Evolutionary conservation across 148 eudicot species (phyloP), one percentile per base, ranked within the genome.

Genomic region (Silene uniflora): DNA sequence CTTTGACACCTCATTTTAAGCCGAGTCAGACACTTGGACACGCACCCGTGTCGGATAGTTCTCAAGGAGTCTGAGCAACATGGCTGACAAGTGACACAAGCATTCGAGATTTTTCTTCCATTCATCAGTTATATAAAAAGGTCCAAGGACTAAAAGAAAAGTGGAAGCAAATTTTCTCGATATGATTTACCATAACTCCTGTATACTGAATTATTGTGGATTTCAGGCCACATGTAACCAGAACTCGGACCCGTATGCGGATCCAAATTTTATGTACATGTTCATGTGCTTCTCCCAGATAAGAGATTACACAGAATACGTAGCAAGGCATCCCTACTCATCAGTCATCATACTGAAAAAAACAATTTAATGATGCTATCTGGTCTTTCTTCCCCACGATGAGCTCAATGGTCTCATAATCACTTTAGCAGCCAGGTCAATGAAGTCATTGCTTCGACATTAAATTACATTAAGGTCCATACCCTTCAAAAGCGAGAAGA

Each of bases 401-500:
- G 44, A 3, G 44, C 8, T 9, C 10, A 54, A 59, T 59, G 22
- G 23, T 42, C 62, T 55, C 5, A 56, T 54, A 62, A 62, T 74
- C 59, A 62, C 66, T 39, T 42, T 46, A 22, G 5, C 59, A 67
- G 19, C 58, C 10, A 49, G 23, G 58, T 61, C n/a, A 70, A 44
- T 4, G 32, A 64, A 62, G 63, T 59, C 77, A 29, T 55, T 11
- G 13, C 3, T 9, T 76, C 27, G 6, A 47, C 23, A 77, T 60
- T 10, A 42, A n/a, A 70, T 61, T 7, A 72, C 32, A 72, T 32
- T 32, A 32, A 79, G 54, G 67, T 46, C 9, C 81, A 77, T 88
- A 95, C 99, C 92, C 89, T 86, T 95, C 96, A 84, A 86, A 77
- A 76, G 99, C 97, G 75, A 95, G 83, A 72, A 92, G 84, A 74